Evolutionary conservation across 495 filamentous ascomycete species (phyloP).

Genomic region (Penicillium crystallinum): DNA sequence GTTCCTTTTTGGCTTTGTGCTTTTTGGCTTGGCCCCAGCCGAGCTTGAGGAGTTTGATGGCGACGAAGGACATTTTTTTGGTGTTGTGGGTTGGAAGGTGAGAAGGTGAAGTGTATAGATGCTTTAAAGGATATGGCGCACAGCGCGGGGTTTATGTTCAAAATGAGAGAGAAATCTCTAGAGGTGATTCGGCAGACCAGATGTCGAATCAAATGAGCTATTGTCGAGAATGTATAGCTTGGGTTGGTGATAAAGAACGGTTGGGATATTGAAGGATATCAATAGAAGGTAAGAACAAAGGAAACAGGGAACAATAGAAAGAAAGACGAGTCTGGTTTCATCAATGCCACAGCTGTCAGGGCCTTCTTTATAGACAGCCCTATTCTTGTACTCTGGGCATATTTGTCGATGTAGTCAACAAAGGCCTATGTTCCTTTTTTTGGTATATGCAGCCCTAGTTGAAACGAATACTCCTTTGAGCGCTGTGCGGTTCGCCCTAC

Average conservation of each 20-base stretch:
- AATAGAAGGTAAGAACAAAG: conserved; percentile 16
- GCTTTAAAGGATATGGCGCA: neutral
- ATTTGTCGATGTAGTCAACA: neutral
- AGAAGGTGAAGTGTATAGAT: neutral
- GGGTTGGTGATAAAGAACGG: neutral
- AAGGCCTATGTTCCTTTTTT: conserved; percentile 18
- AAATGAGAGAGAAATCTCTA: conserved; percentile 11
- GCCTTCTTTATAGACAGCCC: conserved; percentile 19
- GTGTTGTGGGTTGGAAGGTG: conserved; percentile 3
- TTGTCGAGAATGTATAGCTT: conserved; percentile 10
- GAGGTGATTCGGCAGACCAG: neutral
- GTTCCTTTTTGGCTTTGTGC: conserved; percentile 27
- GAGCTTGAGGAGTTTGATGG: conserved; percentile 26
- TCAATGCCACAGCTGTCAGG: neutral
- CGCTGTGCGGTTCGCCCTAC: conserved; percentile 8
- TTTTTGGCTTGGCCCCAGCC: conserved; percentile 31
- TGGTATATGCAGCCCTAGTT: conserved; percentile 1
- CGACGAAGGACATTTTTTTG: conserved; percentile 27
- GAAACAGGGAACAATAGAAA: conserved; percentile 6
- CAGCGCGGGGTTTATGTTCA: conserved; percentile 2
- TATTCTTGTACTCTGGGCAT: neutral
- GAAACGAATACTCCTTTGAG: conserved; percentile 15
- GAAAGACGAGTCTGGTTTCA: conserved; percentile 14
- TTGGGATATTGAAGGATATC: conserved; percentile 6
- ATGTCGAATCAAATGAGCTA: conserved; percentile 3